Conservation (phyloP, 2,329 filamentous ascomycete genomes). For the Venturia asperata region DNA sequence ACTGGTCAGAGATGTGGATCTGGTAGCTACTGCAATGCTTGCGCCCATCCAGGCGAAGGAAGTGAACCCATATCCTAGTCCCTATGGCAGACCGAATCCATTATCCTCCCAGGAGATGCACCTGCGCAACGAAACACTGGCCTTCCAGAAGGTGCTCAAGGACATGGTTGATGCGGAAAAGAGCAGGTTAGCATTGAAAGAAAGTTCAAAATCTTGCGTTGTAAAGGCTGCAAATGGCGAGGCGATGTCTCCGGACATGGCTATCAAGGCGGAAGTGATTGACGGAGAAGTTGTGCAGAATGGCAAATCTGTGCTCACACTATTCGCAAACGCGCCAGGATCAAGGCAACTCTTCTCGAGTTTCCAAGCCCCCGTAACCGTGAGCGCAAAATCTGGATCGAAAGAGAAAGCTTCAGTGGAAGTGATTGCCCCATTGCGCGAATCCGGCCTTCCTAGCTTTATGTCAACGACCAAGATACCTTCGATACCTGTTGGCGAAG, state of each 20-base stretch:
- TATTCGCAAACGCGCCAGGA: conserved; percentile 67
- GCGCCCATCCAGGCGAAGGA: conserved; percentile 17
- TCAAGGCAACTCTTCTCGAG: conserved; percentile 82
- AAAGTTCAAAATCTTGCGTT: neutral
- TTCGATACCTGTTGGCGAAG: conserved; percentile 38
- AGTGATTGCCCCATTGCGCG: conserved; percentile 48
- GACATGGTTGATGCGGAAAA: conserved; percentile 17
- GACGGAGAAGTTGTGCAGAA: conserved; percentile 31
- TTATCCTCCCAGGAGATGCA: conserved; percentile 16
- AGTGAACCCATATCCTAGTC: neutral
- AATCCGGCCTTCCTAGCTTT: conserved; percentile 64
- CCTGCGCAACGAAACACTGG: neutral
- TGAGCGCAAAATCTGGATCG: conserved; percentile 28
- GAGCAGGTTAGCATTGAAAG: neutral
- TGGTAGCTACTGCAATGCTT: conserved; percentile 5
- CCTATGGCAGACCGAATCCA: conserved; percentile 9
- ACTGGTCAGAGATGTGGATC: conserved; percentile 29
- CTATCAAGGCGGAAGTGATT: conserved; percentile 13
- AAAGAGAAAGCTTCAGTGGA: conserved; percentile 37
- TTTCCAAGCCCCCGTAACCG: conserved; percentile 51
- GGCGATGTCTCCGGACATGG: neutral
- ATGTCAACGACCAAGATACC: conserved; percentile 62
- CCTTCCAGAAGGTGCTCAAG: conserved; percentile 18
- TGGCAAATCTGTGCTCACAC: conserved; percentile 60
- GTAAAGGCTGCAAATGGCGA: conserved; percentile 14